phyloP scores from a whole-genome alignment of 1,139 yeast species.

The Pichiaceae sp. region DNA sequence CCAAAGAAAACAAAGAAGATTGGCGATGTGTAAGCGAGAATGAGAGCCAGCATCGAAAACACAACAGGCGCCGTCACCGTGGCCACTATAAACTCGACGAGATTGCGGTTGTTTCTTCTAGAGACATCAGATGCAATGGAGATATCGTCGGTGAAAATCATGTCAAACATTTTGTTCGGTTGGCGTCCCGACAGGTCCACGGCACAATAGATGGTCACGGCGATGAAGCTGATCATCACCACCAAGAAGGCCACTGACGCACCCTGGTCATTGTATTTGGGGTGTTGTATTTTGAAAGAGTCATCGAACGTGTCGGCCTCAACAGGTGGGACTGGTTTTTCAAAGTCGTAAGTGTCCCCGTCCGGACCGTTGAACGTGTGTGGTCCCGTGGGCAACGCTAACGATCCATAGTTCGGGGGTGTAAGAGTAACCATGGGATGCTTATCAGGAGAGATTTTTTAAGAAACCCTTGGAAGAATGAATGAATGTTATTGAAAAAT shows the following conservation, averaged over 20 bases:
- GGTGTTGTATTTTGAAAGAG: slow-evolving; percentile 57
- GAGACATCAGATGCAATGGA: neutral
- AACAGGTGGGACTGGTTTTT: slow-evolving; percentile 20
- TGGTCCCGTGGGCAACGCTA: slow-evolving; percentile 1
- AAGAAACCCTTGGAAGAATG: too few species aligned
- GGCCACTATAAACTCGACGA: neutral
- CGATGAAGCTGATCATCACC: slow-evolving; percentile 17
- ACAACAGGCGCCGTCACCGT: slow-evolving; percentile 11
- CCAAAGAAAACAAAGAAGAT: slow-evolving; percentile 19
- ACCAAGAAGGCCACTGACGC: slow-evolving; percentile 60
- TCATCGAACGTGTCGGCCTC: slow-evolving; percentile 46
- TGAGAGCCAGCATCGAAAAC: slow-evolving; percentile 12
- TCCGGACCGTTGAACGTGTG: slow-evolving; percentile 8
- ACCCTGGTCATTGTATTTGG: slow-evolving; percentile 67
- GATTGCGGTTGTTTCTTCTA: neutral
- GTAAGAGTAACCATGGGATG: neutral
- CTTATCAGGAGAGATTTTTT: too few species aligned
- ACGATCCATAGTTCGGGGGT: neutral
- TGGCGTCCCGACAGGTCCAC: slow-evolving; percentile 2
- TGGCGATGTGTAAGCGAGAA: slow-evolving; percentile 19
- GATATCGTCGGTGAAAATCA: neutral
- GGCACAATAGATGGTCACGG: slow-evolving; percentile 9
- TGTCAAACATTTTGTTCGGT: slow-evolving; percentile 2
- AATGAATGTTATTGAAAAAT: too few species aligned
- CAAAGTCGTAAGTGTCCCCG: slow-evolving; percentile 21